Evolutionary conservation across 2,329 filamentous ascomycete species (phyloP), one percentile per base, ranked within the genome.

Genomic region (Penicillium decumbens): DNA sequence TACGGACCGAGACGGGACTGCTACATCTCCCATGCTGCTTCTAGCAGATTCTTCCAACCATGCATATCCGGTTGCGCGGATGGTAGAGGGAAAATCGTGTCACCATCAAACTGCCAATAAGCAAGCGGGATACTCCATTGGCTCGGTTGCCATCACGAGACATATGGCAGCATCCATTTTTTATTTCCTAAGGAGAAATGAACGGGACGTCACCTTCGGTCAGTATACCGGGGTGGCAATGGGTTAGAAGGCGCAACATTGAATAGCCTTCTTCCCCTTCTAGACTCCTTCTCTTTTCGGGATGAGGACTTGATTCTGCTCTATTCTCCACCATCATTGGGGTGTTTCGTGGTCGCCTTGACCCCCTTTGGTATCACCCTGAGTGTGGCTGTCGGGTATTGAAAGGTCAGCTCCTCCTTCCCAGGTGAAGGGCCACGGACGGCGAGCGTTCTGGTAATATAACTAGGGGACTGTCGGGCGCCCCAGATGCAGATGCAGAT

Each of bases 41-140:
- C 50, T 33, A 55, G 35, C 50, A 53, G 50, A 51, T 45, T 52
- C 46, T 44, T 52, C 41, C n/a, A 44, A 47, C 39, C 49, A 55
- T 58, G 57, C 55, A 57, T 48, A 50, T 45, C 53, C 45, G 48
- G 55, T 55, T 61, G 55, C n/a, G 55, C 43, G 49, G 50, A 51
- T 32, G 49, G 45, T 50, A 41, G 53, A 52, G 45, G 45, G 46
- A 49, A 45, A 45, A 49, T 45, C 33, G 58, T 61, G 57, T 58
- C 28, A 61, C 58, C 55, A 39, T 59, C 23, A n/a, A 23, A 42
- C 51, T 49, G 37, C 45, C 56, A 56, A 55, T 53, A n/a, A 52
- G 30, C 28, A 50, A 18, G 41, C 27, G 8, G 41, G 48, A 28
- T 12, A 15, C 30, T 39, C 44, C 5, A 56, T 59, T 58, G 55